Conservation (phyloP, 192 early-diverging fungal species). For the Podochytrium sp. region DNA sequence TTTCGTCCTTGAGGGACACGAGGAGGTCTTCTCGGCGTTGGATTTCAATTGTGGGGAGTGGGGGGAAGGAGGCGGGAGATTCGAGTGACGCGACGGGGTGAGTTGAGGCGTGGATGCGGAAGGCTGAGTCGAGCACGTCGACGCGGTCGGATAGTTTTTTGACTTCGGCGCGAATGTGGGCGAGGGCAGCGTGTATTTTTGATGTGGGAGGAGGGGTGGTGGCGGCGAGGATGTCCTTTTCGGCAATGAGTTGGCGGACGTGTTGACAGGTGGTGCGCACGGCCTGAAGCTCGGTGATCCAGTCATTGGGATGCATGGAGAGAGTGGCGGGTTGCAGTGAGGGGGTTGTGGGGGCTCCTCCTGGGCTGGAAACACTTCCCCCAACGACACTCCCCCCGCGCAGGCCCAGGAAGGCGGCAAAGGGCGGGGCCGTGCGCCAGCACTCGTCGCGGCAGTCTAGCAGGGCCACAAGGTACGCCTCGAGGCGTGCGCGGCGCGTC, state of each 20-base stretch:
- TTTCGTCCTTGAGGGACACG: slow-evolving; percentile 56
- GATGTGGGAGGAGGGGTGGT: slow-evolving; percentile 72
- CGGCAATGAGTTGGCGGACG: slow-evolving; percentile 72
- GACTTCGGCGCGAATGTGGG: slow-evolving; percentile 77
- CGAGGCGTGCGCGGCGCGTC: slow-evolving; percentile 74
- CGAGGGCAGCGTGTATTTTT: slow-evolving; percentile 75
- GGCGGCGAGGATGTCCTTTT: slow-evolving; percentile 73
- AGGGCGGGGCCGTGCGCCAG: slow-evolving; percentile 74
- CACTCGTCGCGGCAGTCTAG: slow-evolving; percentile 71
- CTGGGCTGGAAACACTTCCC: slow-evolving; percentile 13
- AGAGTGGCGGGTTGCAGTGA: neutral
- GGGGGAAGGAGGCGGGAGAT: neutral
- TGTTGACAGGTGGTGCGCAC: slow-evolving; percentile 68
- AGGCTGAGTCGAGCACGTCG: slow-evolving; percentile 55
- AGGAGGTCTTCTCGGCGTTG: slow-evolving; percentile 81
- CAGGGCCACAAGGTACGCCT: slow-evolving; percentile 79
- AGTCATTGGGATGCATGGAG: slow-evolving; percentile 35
- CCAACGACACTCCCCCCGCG: neutral
- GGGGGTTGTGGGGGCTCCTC: neutral
- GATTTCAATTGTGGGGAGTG: slow-evolving; percentile 71
- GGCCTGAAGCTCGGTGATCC: slow-evolving; percentile 77
- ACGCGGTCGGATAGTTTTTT: slow-evolving; percentile 51
- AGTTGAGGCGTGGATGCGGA: slow-evolving; percentile 26
- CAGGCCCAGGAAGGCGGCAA: slow-evolving; percentile 69
- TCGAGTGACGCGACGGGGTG: neutral